A percentile compares a stretch with the other conserved stretches of the same genome.
Evolutionary conservation across 2,329 filamentous ascomycete genomes (phyloP).

Genomic region (Tothia fuscella): DNA sequence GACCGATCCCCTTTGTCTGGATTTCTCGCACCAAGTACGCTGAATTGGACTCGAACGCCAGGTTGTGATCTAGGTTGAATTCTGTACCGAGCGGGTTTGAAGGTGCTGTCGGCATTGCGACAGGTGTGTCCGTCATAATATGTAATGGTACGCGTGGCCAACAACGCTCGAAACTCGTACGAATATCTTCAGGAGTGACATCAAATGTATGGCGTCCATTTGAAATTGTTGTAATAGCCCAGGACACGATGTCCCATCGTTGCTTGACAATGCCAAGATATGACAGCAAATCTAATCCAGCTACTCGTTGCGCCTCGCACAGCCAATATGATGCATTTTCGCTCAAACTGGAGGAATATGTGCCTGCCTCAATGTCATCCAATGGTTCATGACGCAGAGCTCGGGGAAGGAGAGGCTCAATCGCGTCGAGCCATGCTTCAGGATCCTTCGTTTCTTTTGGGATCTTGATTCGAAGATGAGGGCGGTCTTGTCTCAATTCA

Average conservation of each 20-base stretch:
- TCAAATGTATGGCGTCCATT: no score
- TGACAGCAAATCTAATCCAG: slow-evolving; percentile 27
- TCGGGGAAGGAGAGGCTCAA: background rate
- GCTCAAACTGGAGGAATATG: no score
- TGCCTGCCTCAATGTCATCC: no score
- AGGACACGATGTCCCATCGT: slow-evolving; percentile 33
- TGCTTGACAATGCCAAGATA: slow-evolving; percentile 27
- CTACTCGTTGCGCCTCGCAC: slow-evolving; percentile 10
- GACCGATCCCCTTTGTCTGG: slow-evolving; percentile 30
- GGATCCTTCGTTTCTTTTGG: background rate
- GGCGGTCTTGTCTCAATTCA: no score
- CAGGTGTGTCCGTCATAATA: no score
- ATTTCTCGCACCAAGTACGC: background rate
- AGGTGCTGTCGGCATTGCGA: no score
- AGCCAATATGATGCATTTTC: background rate
- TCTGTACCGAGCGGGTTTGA: no score
- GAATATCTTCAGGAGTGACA: no score
- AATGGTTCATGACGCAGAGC: background rate
- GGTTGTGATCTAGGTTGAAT: no score
- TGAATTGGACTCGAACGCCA: background rate
- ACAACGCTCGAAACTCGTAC: no score
- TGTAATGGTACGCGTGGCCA: no score
- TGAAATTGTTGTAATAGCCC: slow-evolving; percentile 23
- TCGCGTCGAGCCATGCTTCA: background rate
- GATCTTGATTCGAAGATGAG: background rate